phyloP scores from a whole-genome alignment of 768 basidiomycete species.

The Candolleomyces eurysporus region DNA sequence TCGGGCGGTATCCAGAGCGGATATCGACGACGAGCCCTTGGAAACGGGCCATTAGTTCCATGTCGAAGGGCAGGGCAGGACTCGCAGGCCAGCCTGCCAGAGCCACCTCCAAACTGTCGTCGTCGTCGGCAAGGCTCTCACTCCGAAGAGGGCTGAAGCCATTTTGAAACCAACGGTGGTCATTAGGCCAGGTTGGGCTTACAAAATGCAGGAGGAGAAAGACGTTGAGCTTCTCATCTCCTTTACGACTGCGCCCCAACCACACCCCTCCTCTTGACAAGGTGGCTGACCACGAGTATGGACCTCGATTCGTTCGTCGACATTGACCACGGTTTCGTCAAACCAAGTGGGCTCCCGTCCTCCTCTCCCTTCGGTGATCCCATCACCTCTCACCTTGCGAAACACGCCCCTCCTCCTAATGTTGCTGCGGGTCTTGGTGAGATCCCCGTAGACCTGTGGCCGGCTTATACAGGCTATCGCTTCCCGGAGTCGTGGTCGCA shows the following conservation, averaged over 20 bases:
- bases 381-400: neutral
- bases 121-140: no score
- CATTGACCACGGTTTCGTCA: neutral
- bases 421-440: neutral
- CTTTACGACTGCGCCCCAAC: neutral
- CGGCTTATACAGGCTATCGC: neutral
- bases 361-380: neutral
- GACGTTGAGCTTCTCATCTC: neutral
- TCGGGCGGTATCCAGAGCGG: no score
- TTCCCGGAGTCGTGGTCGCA: slow-evolving; percentile 7
- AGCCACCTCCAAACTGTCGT: no score
- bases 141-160: neutral
- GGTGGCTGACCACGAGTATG: slow-evolving; percentile 6
- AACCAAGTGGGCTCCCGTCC: neutral
- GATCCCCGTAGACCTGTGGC: neutral
- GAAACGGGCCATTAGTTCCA: no score
- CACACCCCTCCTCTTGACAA: slow-evolving; percentile 1
- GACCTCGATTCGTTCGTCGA: neutral
- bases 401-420: neutral
- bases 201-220: slow-evolving; percentile 1
- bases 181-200: neutral
- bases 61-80: no score
- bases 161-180: neutral
- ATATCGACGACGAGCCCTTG: no score
- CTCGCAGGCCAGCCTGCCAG: no score